Percentiles rank a stretch among this genome's conserved stretches.
phyloP scores from a whole-genome alignment of 2,329 filamentous ascomycete species.

The Xylaria sp. region DNA sequence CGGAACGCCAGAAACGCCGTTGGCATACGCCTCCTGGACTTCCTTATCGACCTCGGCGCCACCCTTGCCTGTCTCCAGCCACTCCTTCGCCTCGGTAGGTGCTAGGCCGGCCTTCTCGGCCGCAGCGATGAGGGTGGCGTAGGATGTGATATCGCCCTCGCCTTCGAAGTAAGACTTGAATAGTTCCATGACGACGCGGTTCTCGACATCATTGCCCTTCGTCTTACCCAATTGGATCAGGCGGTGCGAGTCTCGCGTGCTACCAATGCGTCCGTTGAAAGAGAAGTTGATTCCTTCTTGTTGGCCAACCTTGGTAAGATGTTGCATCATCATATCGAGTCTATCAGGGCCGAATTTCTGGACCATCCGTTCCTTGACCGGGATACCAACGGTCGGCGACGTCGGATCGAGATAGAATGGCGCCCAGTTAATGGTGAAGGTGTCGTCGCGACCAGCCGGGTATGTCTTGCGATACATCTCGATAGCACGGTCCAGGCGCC shows the following conservation, averaged over 20 bases:
- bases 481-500: constrained; percentile 76
- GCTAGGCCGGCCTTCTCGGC: constrained; percentile 57
- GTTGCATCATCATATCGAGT: constrained; percentile 60
- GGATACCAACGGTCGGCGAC: constrained; percentile 53
- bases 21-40: constrained; percentile 52
- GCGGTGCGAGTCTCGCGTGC: constrained; percentile 80
- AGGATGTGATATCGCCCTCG: constrained; percentile 62
- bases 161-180: constrained; percentile 66
- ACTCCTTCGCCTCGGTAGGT: constrained; percentile 51
- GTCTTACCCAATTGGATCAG: constrained; percentile 72
- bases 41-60: constrained; percentile 58
- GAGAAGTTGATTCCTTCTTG: constrained; percentile 75
- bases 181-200: constrained; percentile 61
- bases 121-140: constrained; percentile 52
- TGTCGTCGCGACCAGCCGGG: constrained; percentile 64
- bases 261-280: constrained; percentile 73
- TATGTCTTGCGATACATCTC: constrained; percentile 66
- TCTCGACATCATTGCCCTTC: constrained; percentile 56
- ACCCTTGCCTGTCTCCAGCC: constrained; percentile 39
- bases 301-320: constrained; percentile 63
- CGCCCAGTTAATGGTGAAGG: constrained; percentile 75
- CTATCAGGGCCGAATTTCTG: constrained; percentile 71
- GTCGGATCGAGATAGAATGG: constrained; percentile 82
- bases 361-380: constrained; percentile 58
- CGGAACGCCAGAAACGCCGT: constrained; percentile 65